phyloP scores from a whole-genome alignment of 108 stramenopile genomes.

The Nannochloropsis gaditana region DNA sequence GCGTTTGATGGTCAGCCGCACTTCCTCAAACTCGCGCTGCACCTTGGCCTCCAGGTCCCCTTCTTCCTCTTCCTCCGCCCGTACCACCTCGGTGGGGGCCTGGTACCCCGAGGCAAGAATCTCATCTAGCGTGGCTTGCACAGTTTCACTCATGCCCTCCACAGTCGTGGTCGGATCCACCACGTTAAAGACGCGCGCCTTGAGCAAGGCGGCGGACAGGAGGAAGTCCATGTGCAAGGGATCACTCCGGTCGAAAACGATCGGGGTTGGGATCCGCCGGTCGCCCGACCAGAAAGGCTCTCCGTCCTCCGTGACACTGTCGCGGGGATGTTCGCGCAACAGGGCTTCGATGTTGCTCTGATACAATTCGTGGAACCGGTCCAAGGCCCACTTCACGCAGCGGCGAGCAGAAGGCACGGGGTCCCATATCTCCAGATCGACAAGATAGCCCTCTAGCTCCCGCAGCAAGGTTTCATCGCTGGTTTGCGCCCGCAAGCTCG shows the following conservation, averaged over 20 bases:
- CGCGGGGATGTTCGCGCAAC: slow-evolving; percentile 64
- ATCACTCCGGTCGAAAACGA: slow-evolving; percentile 25
- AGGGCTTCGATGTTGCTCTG: slow-evolving; percentile 24
- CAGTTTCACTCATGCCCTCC: slow-evolving; percentile 8
- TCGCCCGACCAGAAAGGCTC: slow-evolving; percentile 84
- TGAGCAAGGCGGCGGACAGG: slow-evolving; percentile 33
- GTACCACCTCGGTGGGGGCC: not conserved
- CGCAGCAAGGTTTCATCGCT: not conserved
- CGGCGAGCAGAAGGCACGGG: slow-evolving; percentile 25
- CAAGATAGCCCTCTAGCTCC: not conserved
- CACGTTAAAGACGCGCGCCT: slow-evolving; percentile 24
- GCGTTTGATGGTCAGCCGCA: slow-evolving; percentile 21
- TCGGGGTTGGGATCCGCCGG: slow-evolving; percentile 38
- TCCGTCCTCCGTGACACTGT: slow-evolving; percentile 86
- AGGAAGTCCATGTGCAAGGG: slow-evolving; percentile 37
- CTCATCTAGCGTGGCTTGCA: slow-evolving; percentile 10
- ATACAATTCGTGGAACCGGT: slow-evolving; percentile 40
- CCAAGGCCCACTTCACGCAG: slow-evolving; percentile 50
- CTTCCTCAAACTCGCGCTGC: slow-evolving; percentile 24
- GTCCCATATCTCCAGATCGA: slow-evolving; percentile 16
- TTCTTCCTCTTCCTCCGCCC: slow-evolving; percentile 15
- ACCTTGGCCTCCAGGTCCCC: not conserved
- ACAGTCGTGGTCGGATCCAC: not conserved
- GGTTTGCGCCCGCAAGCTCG: not conserved
- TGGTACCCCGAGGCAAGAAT: not conserved